Base-by-base conservation (phyloP, 164 flowering plant species). In the Hamamelis virginiana region DNA sequence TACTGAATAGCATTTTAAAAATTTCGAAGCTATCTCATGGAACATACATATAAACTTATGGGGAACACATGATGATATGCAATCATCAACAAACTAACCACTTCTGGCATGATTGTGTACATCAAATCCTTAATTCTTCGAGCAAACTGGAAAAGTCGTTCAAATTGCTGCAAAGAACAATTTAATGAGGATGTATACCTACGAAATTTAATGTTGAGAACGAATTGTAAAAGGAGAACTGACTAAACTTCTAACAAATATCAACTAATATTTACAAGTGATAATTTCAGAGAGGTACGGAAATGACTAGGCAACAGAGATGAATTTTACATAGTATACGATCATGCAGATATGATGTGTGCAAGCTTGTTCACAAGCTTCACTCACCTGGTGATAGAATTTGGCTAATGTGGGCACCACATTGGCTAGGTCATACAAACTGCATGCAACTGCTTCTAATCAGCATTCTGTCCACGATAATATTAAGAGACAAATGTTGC, bases 321-420 rank as follows among this genome's bases (percentile, higher is more conserved):
- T 22, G 61, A 65, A 16, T 44, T 85, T 81, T 77, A 96, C 98
- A 76, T 75, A 75, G 77, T 84, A 93, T 70, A 96, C 93, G 64
- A 96, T 93, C 87, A 85, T 82, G 79, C 81, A 90, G 75, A 96
- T 91, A 78, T 89, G 90, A n/a, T 94, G 93, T 47, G 91, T 87
- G 77, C 99, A 96, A 74, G 99, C 97, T 83, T 90, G 96, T 75
- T 96, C 99, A 84, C 91, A 96, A 50, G 90, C 74, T 84, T 96
- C 98, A 80, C 98, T 96, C 46, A 98, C 98, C 80, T 91, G 95
- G 80, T 96, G 99, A 78, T 93, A 96, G 69, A 91, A 96, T 73
- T 96, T 96, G 52, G 99, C 99, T 66, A 96, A 81, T 14, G 92
- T 93, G 33, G 96, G 96, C 73, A 96, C 98, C 71, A 89, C 90